A percentile compares a stretch with the other conserved stretches of the same genome.
These are phyloP conservation scores for Aureobasidium mangrovei DNA, from an alignment of 2,329 filamentous ascomycete genomes.

Conservation along the genomic window DNA sequence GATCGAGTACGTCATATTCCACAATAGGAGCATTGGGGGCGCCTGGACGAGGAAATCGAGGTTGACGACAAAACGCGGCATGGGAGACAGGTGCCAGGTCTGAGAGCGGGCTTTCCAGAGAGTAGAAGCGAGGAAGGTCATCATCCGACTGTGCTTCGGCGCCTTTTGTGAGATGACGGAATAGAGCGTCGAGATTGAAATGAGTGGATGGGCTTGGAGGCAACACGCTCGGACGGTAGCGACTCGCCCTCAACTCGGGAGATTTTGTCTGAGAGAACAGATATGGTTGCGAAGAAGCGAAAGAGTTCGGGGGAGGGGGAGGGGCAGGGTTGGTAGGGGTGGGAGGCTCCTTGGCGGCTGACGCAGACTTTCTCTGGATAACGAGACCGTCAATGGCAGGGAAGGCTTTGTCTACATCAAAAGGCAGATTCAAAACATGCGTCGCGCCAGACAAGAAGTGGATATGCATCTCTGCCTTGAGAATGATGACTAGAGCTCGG, in stretches of 20 bases:
- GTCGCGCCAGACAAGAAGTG: slow-evolving; percentile 83
- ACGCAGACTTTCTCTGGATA: slow-evolving; percentile 67
- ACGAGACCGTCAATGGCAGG: slow-evolving; percentile 75
- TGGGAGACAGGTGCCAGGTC: slow-evolving; percentile 78
- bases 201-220: slow-evolving; percentile 6
- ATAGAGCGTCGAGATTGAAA: slow-evolving; percentile 22
- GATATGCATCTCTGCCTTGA: slow-evolving; percentile 87
- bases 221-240: not conserved
- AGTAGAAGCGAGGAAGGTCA: slow-evolving; percentile 68
- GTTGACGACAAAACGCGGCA: slow-evolving; percentile 19
- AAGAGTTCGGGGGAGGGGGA: slow-evolving; percentile 77
- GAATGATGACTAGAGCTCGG: slow-evolving; percentile 72
- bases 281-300: slow-evolving; percentile 59
- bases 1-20: slow-evolving; percentile 56
- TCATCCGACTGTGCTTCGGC: slow-evolving; percentile 20
- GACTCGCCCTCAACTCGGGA: slow-evolving; percentile 1
- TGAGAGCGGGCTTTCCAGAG: slow-evolving; percentile 73
- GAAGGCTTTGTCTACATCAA: slow-evolving; percentile 83
- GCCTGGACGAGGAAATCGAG: slow-evolving; percentile 12
- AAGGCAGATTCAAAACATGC: slow-evolving; percentile 86
- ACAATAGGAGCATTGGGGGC: slow-evolving; percentile 27
- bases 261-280: slow-evolving; percentile 24
- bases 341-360: slow-evolving; percentile 37
- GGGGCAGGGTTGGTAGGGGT: slow-evolving; percentile 42
- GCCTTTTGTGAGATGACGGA: slow-evolving; percentile 19